Percentiles rank a stretch among this genome's conserved stretches.
phyloP scores from a whole-genome alignment of 2,329 filamentous ascomycete species.

The Monosporascus sp. region DNA sequence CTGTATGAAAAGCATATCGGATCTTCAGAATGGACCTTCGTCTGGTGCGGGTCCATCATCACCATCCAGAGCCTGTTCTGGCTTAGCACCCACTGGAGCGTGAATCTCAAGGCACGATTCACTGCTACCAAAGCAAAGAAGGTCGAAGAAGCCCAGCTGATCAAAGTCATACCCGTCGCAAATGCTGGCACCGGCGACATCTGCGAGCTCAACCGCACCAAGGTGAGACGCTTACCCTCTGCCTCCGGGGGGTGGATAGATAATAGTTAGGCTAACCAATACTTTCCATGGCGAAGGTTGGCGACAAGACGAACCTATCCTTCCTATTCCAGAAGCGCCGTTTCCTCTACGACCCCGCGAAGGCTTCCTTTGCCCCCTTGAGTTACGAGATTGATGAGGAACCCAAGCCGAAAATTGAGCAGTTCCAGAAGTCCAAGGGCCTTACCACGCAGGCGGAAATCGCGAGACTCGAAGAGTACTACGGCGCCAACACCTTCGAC shows the following conservation, averaged over 20 bases:
- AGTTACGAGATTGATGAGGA: constrained; percentile 79
- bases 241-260: background rate
- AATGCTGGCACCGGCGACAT: constrained; percentile 91
- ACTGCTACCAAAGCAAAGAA: constrained; percentile 67
- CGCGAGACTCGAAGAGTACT: constrained; percentile 78
- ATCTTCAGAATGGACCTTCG: constrained; percentile 96
- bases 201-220: constrained; percentile 73
- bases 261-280: background rate
- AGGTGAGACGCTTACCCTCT: constrained; percentile 35
- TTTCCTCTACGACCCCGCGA: constrained; percentile 74
- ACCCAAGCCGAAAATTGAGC: constrained; percentile 71
- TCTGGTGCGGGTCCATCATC: constrained; percentile 84
- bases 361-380: constrained; percentile 73
- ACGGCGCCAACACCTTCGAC: constrained; percentile 93
- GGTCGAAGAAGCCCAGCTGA: constrained; percentile 71
- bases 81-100: constrained; percentile 97
- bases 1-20: constrained; percentile 88
- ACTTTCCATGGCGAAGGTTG: constrained; percentile 41
- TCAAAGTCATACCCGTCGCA: constrained; percentile 85
- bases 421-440: constrained; percentile 77
- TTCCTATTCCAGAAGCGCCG: constrained; percentile 98
- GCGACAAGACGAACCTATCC: constrained; percentile 70
- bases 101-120: constrained; percentile 77
- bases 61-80: constrained; percentile 84
- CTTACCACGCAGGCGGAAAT: constrained; percentile 71